These are phyloP conservation scores for Pogostemon cablin DNA, from an alignment of 257 asterid species.

Conservation along the genomic window DNA sequence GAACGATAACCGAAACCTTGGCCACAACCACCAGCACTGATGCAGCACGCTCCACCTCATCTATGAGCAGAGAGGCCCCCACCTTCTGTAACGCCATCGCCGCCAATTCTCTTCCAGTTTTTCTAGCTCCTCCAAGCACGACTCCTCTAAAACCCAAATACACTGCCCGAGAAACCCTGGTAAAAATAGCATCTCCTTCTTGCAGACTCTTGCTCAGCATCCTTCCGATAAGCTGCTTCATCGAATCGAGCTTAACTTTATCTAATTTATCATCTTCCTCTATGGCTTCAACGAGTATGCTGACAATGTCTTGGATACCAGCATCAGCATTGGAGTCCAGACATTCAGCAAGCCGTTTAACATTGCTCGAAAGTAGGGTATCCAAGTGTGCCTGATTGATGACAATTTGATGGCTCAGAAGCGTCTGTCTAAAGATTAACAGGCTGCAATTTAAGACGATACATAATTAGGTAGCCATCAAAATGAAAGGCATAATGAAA, in stretches of 20 bases:
- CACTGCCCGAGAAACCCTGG: slow-evolving; percentile 59
- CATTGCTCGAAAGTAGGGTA: slow-evolving; percentile 46
- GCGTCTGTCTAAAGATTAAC: slow-evolving; percentile 74
- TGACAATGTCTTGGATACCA: slow-evolving; percentile 64
- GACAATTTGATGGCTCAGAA: slow-evolving; percentile 55
- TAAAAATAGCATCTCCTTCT: slow-evolving; percentile 70
- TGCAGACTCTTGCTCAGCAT: slow-evolving; percentile 83
- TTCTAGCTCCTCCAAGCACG: slow-evolving; percentile 64
- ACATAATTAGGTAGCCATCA: background rate
- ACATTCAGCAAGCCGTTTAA: slow-evolving; percentile 56
- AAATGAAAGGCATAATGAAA: background rate
- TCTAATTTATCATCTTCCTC: slow-evolving; percentile 37
- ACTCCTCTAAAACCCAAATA: slow-evolving; percentile 66
- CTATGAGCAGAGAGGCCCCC: slow-evolving; percentile 59
- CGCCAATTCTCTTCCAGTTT: slow-evolving; percentile 57
- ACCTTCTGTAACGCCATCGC: slow-evolving; percentile 73
- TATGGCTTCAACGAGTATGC: slow-evolving; percentile 38
- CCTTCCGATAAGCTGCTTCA: slow-evolving; percentile 73
- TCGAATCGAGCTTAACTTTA: slow-evolving; percentile 45
- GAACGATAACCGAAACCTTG: slow-evolving; percentile 65
- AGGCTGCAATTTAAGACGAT: slow-evolving; percentile 38
- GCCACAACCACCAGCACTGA: slow-evolving; percentile 56
- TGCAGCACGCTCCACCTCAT: slow-evolving; percentile 59
- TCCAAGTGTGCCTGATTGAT: slow-evolving; percentile 59
- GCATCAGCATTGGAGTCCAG: slow-evolving; percentile 64